Evolutionary conservation across 257 asterid species (phyloP).

Genomic region (Rhazya stricta): DNA sequence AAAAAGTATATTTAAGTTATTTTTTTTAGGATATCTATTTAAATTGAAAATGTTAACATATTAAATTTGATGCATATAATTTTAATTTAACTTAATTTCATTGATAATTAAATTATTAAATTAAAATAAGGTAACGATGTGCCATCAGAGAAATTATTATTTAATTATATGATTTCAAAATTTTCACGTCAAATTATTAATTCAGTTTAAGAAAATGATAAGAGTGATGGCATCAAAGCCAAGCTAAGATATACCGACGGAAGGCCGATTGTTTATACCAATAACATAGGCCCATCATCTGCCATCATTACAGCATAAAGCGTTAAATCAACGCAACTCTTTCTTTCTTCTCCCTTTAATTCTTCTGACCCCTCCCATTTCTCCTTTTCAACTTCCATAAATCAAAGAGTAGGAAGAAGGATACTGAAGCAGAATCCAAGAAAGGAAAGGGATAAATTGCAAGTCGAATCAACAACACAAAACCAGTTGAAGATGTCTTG

Average conservation of each 20-base stretch:
- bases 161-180: no score
- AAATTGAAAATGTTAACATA: no score
- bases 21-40: no score
- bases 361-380: background rate
- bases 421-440: background rate
- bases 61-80: no score
- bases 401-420: background rate
- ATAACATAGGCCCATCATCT: background rate
- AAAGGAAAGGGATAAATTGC: background rate
- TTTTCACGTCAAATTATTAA: no score
- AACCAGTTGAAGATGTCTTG: constrained; percentile 27
- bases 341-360: constrained; percentile 2
- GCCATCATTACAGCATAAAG: constrained; percentile 13
- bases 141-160: no score
- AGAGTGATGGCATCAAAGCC: no score
- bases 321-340: constrained; percentile 30
- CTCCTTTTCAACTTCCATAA: background rate
- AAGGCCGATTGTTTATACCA: background rate
- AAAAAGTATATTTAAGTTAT: no score
- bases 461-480: background rate
- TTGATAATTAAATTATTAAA: no score
- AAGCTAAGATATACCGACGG: background rate
- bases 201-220: no score
- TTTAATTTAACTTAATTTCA: no score
- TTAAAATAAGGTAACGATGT: no score